These are phyloP conservation scores for Camptophora hylomeconis DNA, from an alignment of 2,329 filamentous ascomycete species.

Conservation along the genomic window DNA sequence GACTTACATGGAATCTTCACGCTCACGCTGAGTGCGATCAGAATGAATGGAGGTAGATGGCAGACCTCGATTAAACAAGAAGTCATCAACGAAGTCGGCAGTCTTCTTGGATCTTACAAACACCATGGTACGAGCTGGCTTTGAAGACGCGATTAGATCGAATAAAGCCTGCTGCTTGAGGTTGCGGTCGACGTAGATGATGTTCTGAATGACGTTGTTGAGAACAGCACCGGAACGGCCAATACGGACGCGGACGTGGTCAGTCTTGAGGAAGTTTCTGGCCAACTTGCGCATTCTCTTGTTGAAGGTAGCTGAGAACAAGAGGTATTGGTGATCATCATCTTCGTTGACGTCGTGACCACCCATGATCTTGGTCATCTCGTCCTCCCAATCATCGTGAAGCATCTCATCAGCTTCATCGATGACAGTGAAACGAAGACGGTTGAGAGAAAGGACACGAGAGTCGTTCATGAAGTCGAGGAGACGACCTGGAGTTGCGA, in stretches of 20 bases:
- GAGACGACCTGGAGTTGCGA: conserved; percentile 78
- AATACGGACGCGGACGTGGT: conserved; percentile 69
- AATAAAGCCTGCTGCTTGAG: conserved; percentile 59
- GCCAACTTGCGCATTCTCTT: conserved; percentile 65
- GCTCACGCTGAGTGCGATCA: conserved; percentile 77
- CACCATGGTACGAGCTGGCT: conserved; percentile 68
- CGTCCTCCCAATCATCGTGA: conserved; percentile 60
- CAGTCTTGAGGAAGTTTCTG: conserved; percentile 57
- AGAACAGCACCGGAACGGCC: conserved; percentile 78
- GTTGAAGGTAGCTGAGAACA: conserved; percentile 94
- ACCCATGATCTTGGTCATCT: conserved; percentile 61
- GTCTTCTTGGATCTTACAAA: conserved; percentile 74
- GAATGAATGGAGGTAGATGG: conserved; percentile 82
- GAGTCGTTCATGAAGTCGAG: conserved; percentile 63
- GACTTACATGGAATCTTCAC: conserved; percentile 74
- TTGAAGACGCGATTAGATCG: conserved; percentile 56
- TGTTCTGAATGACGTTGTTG: conserved; percentile 63
- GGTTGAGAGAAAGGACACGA: conserved; percentile 54
- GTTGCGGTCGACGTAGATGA: conserved; percentile 53
- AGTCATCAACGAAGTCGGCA: conserved; percentile 80
- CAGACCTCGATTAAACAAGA: conserved; percentile 62
- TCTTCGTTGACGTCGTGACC: conserved; percentile 72
- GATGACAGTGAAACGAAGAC: conserved; percentile 69
- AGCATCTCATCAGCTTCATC: conserved; percentile 96
- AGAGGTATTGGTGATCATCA: conserved; percentile 54